phyloP scores from a whole-genome alignment of 1,284 basidiomycete genomes.

The Filobasidium uniguttulatum region DNA sequence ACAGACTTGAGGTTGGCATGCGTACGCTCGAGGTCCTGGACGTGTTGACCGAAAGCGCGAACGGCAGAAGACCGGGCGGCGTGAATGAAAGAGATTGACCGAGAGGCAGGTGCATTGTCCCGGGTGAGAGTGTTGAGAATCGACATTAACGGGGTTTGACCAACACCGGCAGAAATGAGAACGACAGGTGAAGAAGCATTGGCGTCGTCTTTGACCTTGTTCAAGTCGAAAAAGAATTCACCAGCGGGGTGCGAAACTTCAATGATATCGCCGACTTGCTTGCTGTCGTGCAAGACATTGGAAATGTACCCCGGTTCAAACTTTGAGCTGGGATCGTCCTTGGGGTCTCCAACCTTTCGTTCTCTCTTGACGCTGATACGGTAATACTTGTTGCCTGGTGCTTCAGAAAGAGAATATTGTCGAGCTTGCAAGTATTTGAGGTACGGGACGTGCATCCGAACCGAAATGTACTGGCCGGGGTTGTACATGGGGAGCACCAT shows the following conservation, averaged over 20 bases:
- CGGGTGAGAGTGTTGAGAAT: slow-evolving; percentile 22
- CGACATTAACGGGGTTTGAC: slow-evolving; percentile 25
- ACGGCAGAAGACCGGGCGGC: slow-evolving; percentile 7
- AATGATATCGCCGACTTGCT: slow-evolving; percentile 19
- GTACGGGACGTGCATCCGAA: slow-evolving; percentile 16
- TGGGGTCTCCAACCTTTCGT: slow-evolving; percentile 3
- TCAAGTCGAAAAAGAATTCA: slow-evolving; percentile 21
- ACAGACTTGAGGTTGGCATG: slow-evolving; percentile 17
- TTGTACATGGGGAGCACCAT: slow-evolving; percentile 20
- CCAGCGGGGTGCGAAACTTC: slow-evolving; percentile 23
- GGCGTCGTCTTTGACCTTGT: slow-evolving; percentile 9
- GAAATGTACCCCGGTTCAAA: slow-evolving; percentile 11
- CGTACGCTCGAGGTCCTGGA: slow-evolving; percentile 13
- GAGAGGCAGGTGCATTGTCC: slow-evolving; percentile 1
- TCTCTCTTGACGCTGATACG: slow-evolving; percentile 23
- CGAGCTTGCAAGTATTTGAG: slow-evolving; percentile 19
- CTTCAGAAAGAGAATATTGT: slow-evolving; percentile 26
- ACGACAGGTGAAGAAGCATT: slow-evolving; percentile 20
- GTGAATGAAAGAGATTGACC: slow-evolving; percentile 19
- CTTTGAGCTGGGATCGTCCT: slow-evolving; percentile 6
- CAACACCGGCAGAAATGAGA: slow-evolving; percentile 27
- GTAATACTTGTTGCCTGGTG: slow-evolving; percentile 19
- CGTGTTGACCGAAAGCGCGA: slow-evolving; percentile 15
- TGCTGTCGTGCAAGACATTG: slow-evolving; percentile 21
- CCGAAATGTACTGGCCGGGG: slow-evolving; percentile 27